phyloP scores from a whole-genome alignment of 805 yeast species.

The Wickerhamomyces xylosicus region DNA sequence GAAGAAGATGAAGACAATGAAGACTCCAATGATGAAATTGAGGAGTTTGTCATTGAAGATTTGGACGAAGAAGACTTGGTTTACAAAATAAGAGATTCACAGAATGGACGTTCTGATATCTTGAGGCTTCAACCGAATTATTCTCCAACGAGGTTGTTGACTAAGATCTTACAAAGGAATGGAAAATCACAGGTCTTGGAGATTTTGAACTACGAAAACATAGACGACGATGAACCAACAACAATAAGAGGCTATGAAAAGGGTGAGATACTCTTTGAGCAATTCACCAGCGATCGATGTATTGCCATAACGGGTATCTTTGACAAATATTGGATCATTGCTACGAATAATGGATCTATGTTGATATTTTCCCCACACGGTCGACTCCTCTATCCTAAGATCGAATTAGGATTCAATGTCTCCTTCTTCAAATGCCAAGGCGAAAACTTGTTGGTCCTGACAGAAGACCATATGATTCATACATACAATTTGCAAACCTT shows the following conservation, averaged over 20 bases:
- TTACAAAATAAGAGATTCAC: constrained; percentile 23
- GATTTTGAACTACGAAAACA: constrained; percentile 20
- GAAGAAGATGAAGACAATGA: constrained; percentile 16
- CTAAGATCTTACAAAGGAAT: constrained; percentile 10
- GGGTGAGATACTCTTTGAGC: constrained; percentile 28
- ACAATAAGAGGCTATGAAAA: constrained; percentile 25
- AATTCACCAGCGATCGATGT: constrained; percentile 29
- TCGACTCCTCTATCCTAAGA: constrained; percentile 31
- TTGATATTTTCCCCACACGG: constrained; percentile 38
- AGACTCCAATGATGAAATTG: constrained; percentile 18
- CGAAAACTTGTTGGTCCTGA: constrained; percentile 30
- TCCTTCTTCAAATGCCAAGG: constrained; percentile 26
- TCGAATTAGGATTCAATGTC: constrained; percentile 42
- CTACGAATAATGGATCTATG: constrained; percentile 50
- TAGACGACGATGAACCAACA: constrained; percentile 27
- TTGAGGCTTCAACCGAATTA: constrained; percentile 7
- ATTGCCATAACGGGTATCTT: constrained; percentile 29
- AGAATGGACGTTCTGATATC: too few species aligned
- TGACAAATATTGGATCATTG: constrained; percentile 36
- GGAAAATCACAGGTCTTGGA: constrained; percentile 14
- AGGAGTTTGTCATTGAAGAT: constrained; percentile 28
- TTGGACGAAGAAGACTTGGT: constrained; percentile 31
- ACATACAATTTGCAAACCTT: constrained; percentile 36
- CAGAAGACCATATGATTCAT: constrained; percentile 39
- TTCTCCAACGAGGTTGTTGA: constrained; percentile 16